Base-by-base conservation (phyloP, 208 protist genomes). In the Spongospora subterranea region DNA sequence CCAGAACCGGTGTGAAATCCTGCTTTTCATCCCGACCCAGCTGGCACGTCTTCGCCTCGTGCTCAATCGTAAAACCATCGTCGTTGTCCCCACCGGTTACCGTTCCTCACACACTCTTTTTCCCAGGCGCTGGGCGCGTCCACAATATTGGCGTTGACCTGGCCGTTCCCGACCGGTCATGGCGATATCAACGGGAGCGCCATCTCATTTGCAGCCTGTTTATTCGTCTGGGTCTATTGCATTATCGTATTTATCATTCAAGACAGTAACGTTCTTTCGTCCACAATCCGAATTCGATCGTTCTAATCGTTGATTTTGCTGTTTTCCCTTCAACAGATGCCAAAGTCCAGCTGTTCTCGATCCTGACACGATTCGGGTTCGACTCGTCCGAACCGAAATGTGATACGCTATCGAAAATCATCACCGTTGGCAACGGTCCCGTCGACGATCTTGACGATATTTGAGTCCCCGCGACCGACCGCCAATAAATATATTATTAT, bases 151-250 rank as follows among this genome's bases (percentile, higher is more conserved):
- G n/a, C 71, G 6, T n/a, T 82, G 71, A 45, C n/a, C n/a, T 82
- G 71, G 71, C 71, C 71, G 35, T 82, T 82, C n/a, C 50, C 50
- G 6, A 24, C 50, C 24, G 50, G 24, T 29, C 6, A 6, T 60
- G 6, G 13, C 6, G 71, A 43, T 20, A 35, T 13, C 17, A 20
- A 6, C 35, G 71, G 71, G 17, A 6, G 13, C 6, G 35, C 71
- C 35, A 82, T 82, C 71, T 43, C 71, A 20, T 35, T 82, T 35
- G 13, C n/a, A 6, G n/a, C 13, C 13, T 82, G 71, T 43, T 20
- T 35, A n/a, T 6, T 6, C 6, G 71, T 82, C 71, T 82, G 71
- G 71, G n/a, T 35, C 6, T 82, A 82, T n/a, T 82, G 71, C n/a
- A 6, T 35, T 6, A 82, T 82, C 6, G 17, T 35, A 6, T 82